phyloP scores from a whole-genome alignment of 306 rosid genomes.

The Vigna angularis region DNA sequence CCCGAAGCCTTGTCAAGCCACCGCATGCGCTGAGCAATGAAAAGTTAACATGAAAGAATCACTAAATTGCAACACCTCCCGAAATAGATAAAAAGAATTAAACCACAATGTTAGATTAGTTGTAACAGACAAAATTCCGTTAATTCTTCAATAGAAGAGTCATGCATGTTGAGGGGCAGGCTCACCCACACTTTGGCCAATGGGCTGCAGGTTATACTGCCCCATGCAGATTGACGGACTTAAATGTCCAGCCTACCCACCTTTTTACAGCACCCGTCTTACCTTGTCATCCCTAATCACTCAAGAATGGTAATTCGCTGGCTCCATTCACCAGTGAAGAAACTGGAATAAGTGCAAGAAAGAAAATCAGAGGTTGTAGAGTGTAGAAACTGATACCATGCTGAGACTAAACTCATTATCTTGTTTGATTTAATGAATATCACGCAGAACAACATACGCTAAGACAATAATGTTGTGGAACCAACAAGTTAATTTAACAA shows the following conservation, averaged over 20 bases:
- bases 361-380: neutral
- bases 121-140: neutral
- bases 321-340: neutral
- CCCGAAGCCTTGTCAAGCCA: too few species aligned
- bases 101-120: constrained; percentile 9
- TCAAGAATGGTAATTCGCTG: neutral
- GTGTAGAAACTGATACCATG: neutral
- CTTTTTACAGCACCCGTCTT: too few species aligned
- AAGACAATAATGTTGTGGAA: too few species aligned
- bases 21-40: too few species aligned
- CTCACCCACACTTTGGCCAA: too few species aligned
- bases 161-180: neutral
- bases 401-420: neutral
- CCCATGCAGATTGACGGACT: too few species aligned
- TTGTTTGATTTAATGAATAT: neutral
- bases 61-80: too few species aligned
- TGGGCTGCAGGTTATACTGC: too few species aligned
- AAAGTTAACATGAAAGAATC: too few species aligned
- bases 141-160: neutral
- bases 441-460: neutral
- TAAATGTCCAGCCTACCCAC: too few species aligned
- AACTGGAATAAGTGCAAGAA: neutral
- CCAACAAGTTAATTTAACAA: too few species aligned
- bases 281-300: too few species aligned
- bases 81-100: neutral